These are phyloP conservation scores for Aspergillus vadensis DNA, from an alignment of 2,329 filamentous ascomycete species.

Conservation along the genomic window DNA sequence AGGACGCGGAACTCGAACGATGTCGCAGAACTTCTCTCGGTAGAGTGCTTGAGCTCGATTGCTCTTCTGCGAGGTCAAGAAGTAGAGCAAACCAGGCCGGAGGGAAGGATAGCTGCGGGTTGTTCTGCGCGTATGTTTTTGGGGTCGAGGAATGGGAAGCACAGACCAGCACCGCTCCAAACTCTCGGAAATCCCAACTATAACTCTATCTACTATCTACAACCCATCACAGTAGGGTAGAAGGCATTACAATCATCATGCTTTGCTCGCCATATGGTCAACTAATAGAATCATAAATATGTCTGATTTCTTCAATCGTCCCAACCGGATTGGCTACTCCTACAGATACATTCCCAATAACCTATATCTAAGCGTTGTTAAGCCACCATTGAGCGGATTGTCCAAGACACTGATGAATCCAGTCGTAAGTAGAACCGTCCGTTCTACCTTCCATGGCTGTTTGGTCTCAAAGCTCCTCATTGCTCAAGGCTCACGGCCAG, in stretches of 20 bases:
- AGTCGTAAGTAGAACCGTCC: background rate
- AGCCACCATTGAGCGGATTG: background rate
- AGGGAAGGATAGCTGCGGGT: background rate
- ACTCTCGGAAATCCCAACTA: no score
- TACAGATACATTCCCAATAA: background rate
- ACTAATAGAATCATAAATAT: no score
- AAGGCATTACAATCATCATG: background rate
- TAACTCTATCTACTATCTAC: no score
- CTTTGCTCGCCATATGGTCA: background rate
- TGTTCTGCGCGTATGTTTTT: conserved; percentile 3
- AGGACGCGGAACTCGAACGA: background rate
- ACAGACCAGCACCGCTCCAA: background rate
- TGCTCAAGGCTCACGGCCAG: no score
- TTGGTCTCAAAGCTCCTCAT: background rate
- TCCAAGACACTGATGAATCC: background rate
- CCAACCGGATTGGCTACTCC: background rate
- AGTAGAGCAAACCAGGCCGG: background rate
- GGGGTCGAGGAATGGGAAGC: background rate
- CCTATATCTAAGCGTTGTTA: background rate
- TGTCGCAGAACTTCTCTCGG: background rate
- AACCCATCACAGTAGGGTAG: no score
- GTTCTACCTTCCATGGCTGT: background rate
- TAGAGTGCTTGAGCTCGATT: background rate
- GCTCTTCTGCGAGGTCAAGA: background rate
- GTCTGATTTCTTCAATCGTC: no score